Conservation (phyloP, 2,329 filamentous ascomycete genomes). For the Gnomoniopsis smithogilvyi region DNA sequence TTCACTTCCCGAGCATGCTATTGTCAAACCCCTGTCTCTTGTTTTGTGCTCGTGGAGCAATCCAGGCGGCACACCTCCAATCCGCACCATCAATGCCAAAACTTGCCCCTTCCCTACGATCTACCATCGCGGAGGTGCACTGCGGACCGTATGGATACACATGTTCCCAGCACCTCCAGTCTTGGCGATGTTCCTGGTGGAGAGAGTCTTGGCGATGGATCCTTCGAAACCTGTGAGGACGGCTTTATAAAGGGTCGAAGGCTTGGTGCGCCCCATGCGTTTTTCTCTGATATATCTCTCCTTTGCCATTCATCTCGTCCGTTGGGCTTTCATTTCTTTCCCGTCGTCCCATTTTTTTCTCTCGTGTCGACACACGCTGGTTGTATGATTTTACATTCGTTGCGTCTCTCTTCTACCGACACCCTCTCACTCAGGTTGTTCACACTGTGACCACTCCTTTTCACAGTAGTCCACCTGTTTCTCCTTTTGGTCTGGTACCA, state of each 20-base stretch:
- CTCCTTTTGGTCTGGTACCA: conserved; percentile 15
- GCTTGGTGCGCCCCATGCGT: conserved; percentile 6
- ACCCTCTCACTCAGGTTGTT: conserved; percentile 2
- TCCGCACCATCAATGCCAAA: conserved; percentile 2
- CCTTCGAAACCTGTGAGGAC: conserved; percentile 6
- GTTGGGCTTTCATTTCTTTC: neutral
- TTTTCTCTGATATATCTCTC: conserved; percentile 6
- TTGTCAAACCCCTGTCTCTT: conserved; percentile 1
- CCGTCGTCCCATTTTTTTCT: conserved; percentile 6
- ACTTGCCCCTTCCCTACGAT: neutral
- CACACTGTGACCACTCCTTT: conserved; percentile 14
- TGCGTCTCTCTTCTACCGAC: conserved; percentile 9
- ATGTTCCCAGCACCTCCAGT: conserved; percentile 1
- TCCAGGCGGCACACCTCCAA: conserved; percentile 11
- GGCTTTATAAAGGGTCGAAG: conserved; percentile 4
- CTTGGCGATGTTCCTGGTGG: conserved; percentile 18
- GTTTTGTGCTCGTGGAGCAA: conserved; percentile 12
- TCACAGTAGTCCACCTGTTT: conserved; percentile 1
- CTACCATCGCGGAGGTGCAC: neutral
- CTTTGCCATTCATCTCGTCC: neutral
- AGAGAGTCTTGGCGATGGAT: conserved; percentile 13
- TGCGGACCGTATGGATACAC: neutral
- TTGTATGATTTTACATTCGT: conserved; percentile 15
- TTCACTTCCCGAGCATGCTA: neutral
- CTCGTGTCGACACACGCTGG: conserved; percentile 9